These are phyloP conservation scores for Hanseniaspora thailandica DNA, from an alignment of 805 yeast genomes.

Conservation along the genomic window DNA sequence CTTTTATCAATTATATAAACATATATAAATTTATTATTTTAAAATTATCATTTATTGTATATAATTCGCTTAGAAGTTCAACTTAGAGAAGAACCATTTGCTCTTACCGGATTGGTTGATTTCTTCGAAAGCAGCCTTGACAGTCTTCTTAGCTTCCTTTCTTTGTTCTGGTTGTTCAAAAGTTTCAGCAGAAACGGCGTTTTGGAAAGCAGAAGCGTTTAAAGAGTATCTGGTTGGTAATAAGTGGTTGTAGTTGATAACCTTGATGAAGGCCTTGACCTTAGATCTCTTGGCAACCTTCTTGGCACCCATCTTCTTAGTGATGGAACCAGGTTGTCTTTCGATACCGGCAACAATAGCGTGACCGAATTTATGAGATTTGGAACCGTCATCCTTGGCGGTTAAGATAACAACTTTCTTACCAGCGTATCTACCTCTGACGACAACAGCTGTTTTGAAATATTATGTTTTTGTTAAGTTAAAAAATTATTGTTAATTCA, in stretches of 20 bases:
- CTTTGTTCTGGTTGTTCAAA: conserved; percentile 96
- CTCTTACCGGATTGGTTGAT: conserved; percentile 99
- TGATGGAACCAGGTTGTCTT: conserved; percentile 94
- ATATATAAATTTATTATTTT: conserved; percentile 8
- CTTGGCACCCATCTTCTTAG: conserved; percentile 91
- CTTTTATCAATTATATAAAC: conserved; percentile 15
- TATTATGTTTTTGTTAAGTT: conserved; percentile 18
- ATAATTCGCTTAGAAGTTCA: conserved; percentile 55
- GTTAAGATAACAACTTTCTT: conserved; percentile 98
- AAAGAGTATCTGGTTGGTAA: conserved; percentile 99
- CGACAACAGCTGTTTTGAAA: conserved; percentile 69
- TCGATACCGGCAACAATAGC: conserved; percentile 99
- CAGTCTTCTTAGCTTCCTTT: conserved; percentile 97
- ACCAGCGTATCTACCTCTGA: conserved; percentile 99
- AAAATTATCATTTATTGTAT: conserved; percentile 3
- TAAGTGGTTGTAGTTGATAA: conserved; percentile 98
- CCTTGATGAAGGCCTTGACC: conserved; percentile 98
- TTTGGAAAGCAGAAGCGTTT: conserved; percentile 91
- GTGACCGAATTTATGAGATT: conserved; percentile 97
- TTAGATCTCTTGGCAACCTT: conserved; percentile 93
- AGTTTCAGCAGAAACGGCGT: conserved; percentile 83
- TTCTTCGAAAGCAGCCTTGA: conserved; percentile 98
- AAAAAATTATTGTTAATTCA: not conserved
- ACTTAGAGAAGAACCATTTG: conserved; percentile 99
- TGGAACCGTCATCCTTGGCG: conserved; percentile 98